Evolutionary conservation across 768 basidiomycete species (phyloP), one percentile per base, ranked within the genome.

Genomic region (Lanmaoa pseudosensibilis): DNA sequence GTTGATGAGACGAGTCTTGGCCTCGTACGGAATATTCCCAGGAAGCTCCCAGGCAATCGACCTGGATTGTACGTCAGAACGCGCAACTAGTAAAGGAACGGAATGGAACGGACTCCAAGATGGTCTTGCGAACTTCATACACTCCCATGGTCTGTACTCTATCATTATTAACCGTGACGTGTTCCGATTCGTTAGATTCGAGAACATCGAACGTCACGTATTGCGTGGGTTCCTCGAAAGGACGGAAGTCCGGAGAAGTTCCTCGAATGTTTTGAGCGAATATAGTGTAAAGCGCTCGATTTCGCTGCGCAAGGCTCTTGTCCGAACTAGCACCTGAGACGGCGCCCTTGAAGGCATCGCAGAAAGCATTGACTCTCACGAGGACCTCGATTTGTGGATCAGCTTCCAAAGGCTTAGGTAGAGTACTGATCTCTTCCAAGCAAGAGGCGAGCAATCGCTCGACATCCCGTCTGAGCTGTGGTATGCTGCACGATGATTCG

Each of bases 301-400:
- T 75, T 2, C 55, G 54, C 50, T 76, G 79, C 0, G 73, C 74
- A 19, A 81, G 69, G 1, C 9, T 46, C 62, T 78, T 77, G 55
- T 73, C 61, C 5, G 69, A 63, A 37, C 65, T 59, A 5, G 57
- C 52, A 2, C 78, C 80, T 5, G 66, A 60, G 21, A 78, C 73
- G 1, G 57, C 58, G 3, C 62, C 59, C 21, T 62, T 68, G 43
- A 79, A 70, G 3, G 69, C 76, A 19, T 69, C 62, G 52, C 77
- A 82, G 55, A 87, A 86, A 0, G 61, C 62, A 0, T 69, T 78
- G 39, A 85, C 69, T 10, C 75, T 74, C 4, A 65, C 62, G 3
- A 80, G 69, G 1, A 86, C 71, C 58, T 83, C 80, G 2, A 77
- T 74, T 3, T 76, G 68, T 0, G 82, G 77, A 32, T 83, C 76